Evolutionary conservation across 2,329 filamentous ascomycete species (phyloP).

Genomic region (Huntiella moniliformis): DNA sequence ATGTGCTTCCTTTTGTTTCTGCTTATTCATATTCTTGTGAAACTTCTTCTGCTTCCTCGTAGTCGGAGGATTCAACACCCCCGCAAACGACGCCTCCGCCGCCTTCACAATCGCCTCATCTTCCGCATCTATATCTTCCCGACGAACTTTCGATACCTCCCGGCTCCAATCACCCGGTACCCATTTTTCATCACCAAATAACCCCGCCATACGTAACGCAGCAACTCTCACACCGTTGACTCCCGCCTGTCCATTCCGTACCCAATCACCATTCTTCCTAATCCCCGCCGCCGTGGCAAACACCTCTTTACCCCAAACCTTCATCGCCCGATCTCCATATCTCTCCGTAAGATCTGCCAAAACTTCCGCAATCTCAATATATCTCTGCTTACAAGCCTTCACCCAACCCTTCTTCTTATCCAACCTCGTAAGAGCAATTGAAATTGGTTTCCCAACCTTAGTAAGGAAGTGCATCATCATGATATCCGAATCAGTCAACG

Average conservation of each 20-base stretch:
- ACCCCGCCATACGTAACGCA: slow-evolving; percentile 24
- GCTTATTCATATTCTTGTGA: background rate
- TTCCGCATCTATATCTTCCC: background rate
- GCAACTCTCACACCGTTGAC: slow-evolving; percentile 20
- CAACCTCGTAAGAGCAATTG: slow-evolving; percentile 32
- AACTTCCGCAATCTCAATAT: slow-evolving; percentile 25
- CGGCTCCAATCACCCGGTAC: slow-evolving; percentile 9
- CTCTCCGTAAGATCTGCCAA: slow-evolving; percentile 30
- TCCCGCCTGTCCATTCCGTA: slow-evolving; percentile 10
- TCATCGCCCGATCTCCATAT: background rate
- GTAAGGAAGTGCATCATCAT: slow-evolving; percentile 29
- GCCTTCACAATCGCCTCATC: background rate
- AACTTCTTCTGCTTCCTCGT: background rate
- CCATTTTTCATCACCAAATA: slow-evolving; percentile 11
- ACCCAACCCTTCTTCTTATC: slow-evolving; percentile 15
- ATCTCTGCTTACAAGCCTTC: slow-evolving; percentile 17
- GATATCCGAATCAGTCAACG: slow-evolving; percentile 28
- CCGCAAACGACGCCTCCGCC: background rate
- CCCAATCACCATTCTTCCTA: slow-evolving; percentile 16
- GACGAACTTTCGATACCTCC: slow-evolving; percentile 5
- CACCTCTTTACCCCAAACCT: slow-evolving; percentile 17
- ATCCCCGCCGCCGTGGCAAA: slow-evolving; percentile 23
- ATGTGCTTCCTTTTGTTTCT: background rate
- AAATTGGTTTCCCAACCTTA: slow-evolving; percentile 25
- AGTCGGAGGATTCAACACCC: no score